Evolutionary conservation across 2,329 filamentous ascomycete genomes (phyloP).

Genomic region (Truncatella angustata): DNA sequence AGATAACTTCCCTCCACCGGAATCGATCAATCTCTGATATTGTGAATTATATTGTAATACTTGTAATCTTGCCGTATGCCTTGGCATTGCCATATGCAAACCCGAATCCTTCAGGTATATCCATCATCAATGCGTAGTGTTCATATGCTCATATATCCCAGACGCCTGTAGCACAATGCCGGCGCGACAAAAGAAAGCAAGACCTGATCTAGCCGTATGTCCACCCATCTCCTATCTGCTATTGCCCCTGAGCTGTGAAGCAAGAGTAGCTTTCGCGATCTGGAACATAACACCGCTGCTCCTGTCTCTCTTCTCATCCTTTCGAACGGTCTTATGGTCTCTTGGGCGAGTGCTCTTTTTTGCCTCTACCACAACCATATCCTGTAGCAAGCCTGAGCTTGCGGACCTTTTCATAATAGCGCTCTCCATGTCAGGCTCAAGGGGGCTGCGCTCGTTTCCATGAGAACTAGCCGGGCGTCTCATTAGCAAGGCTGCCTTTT

Average conservation of each 20-base stretch:
- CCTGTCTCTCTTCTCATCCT: not conserved
- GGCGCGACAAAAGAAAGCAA: not conserved
- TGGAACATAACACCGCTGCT: slow-evolving; percentile 9
- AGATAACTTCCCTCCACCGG: too few relatives aligned
- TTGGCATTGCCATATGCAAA: too few relatives aligned
- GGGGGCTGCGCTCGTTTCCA: not conserved
- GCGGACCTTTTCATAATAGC: slow-evolving; percentile 9
- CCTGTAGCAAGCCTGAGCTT: slow-evolving; percentile 6
- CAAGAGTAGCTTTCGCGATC: slow-evolving; percentile 6
- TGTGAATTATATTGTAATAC: too few relatives aligned
- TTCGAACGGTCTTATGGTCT: not conserved
- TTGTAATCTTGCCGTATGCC: too few relatives aligned
- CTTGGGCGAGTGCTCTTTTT: too few relatives aligned
- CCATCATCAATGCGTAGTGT: too few relatives aligned
- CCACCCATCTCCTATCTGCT: not conserved
- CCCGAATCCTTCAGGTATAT: too few relatives aligned
- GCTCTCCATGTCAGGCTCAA: not conserved
- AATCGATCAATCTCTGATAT: too few relatives aligned
- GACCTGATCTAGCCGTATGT: not conserved
- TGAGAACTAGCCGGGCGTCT: not conserved
- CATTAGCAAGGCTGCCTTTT: not conserved
- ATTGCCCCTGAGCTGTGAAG: slow-evolving; percentile 8
- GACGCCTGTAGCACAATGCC: not conserved
- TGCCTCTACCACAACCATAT: slow-evolving; percentile 1
- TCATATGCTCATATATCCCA: too few relatives aligned